Percentiles rank a stretch among this genome's conserved stretches.
Evolutionary conservation across 345 rosid species (phyloP).

Genomic region (Ceriops zippeliana): DNA sequence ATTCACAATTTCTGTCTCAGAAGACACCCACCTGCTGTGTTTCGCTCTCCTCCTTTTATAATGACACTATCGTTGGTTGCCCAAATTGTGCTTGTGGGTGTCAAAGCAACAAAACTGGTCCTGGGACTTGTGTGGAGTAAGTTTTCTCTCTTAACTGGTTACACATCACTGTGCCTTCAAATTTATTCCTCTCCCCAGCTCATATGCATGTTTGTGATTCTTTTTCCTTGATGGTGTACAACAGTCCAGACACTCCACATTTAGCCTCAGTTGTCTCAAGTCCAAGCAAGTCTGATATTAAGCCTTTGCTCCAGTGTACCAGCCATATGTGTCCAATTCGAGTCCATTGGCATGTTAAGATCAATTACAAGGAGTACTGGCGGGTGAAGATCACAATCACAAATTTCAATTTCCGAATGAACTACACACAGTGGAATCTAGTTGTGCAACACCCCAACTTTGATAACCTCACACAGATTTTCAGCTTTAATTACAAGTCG

Average conservation of each 20-base stretch:
- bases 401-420: constrained; percentile 30
- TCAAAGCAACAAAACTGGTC: constrained; percentile 18
- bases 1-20: constrained; percentile 34
- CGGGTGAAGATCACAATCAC: constrained; percentile 30
- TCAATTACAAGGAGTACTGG: constrained; percentile 33
- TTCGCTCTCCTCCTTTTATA: constrained; percentile 32
- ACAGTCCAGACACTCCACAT: constrained; percentile 28
- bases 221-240: not conserved
- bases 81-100: constrained; percentile 35
- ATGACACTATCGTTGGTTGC: constrained; percentile 25
- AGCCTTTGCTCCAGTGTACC: constrained; percentile 32
- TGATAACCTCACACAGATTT: constrained; percentile 29
- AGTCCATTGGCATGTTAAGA: constrained; percentile 32
- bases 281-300: constrained; percentile 15
- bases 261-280: constrained; percentile 25
- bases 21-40: constrained; percentile 34
- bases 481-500: constrained; percentile 28
- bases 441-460: constrained; percentile 35
- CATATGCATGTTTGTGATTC: not conserved
- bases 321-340: constrained; percentile 35
- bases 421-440: constrained; percentile 26
- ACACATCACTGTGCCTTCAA: not conserved
- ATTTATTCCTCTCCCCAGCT: not conserved
- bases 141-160: not conserved
- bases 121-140: constrained; percentile 27